Evolutionary conservation across 2,329 filamentous ascomycete species (phyloP).

Genomic region (Stagonosporopsis chrysanthemi): DNA sequence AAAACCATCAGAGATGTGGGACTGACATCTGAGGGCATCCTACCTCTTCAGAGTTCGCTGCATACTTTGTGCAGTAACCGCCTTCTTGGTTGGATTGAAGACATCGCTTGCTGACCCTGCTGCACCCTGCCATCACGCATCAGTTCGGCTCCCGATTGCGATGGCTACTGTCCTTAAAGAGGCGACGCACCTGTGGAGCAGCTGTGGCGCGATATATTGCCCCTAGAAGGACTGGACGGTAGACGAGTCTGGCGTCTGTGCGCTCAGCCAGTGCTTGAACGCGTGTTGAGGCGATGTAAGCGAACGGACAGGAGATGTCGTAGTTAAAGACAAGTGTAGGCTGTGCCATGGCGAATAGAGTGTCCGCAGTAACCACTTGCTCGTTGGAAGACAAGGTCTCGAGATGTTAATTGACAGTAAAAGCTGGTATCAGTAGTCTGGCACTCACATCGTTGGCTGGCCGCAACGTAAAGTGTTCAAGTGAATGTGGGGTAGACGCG

Average conservation of each 20-base stretch:
- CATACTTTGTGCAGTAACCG: conserved; percentile 38
- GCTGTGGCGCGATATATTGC: conserved; percentile 47
- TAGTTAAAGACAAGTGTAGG: conserved; percentile 16
- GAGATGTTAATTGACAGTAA: background rate
- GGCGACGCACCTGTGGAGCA: conserved; percentile 35
- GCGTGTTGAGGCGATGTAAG: conserved; percentile 49
- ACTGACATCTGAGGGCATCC: background rate
- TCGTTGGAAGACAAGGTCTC: no score
- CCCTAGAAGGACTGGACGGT: conserved; percentile 43
- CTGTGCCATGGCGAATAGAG: background rate
- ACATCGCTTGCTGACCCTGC: conserved; percentile 46
- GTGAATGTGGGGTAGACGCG: conserved; percentile 3
- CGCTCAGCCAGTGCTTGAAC: conserved; percentile 40
- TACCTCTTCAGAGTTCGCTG: conserved; percentile 37
- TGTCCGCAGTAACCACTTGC: background rate
- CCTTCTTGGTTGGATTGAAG: conserved; percentile 46
- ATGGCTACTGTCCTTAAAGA: background rate
- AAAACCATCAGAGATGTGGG: background rate
- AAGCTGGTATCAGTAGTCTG: background rate
- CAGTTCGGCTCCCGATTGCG: background rate
- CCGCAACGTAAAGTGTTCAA: background rate
- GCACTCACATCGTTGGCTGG: background rate
- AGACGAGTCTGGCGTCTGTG: conserved; percentile 34
- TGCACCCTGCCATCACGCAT: conserved; percentile 27
- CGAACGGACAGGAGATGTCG: conserved; percentile 47